These are phyloP conservation scores for Tylopilus balloui DNA, from an alignment of 768 basidiomycete genomes.

Conservation along the genomic window DNA sequence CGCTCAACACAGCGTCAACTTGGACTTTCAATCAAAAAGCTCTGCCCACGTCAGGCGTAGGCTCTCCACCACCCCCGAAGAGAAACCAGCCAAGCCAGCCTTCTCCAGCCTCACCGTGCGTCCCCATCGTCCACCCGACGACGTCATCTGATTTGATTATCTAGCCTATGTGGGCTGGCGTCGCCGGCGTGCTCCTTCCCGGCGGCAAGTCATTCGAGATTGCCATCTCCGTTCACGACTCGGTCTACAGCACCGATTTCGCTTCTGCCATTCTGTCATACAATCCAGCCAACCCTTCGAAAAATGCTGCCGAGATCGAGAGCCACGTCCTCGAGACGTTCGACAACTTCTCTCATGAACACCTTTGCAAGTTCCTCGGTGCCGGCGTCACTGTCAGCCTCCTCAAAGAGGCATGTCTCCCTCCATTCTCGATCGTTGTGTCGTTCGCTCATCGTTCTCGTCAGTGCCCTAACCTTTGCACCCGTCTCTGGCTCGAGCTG, in stretches of 20 bases:
- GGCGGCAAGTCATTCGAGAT: constrained; percentile 62
- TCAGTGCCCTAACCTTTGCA: constrained; percentile 77
- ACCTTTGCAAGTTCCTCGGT: constrained; percentile 83
- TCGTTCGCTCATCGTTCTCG: constrained; percentile 21
- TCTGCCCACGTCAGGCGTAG: constrained; percentile 62
- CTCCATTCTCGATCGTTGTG: constrained; percentile 4
- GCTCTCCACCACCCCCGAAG: constrained; percentile 50
- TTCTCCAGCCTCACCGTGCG: constrained; percentile 67
- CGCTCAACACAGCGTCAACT: constrained; percentile 27
- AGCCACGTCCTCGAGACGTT: constrained; percentile 58
- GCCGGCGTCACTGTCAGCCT: constrained; percentile 71
- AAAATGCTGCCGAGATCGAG: constrained; percentile 60
- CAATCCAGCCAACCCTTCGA: constrained; percentile 45
- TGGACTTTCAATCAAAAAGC: constrained; percentile 58
- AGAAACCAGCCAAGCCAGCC: constrained; percentile 50
- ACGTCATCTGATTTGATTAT: constrained; percentile 16
- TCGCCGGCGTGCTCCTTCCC: constrained; percentile 59
- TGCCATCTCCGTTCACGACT: constrained; percentile 78
- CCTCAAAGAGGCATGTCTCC: constrained; percentile 54
- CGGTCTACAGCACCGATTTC: constrained; percentile 80
- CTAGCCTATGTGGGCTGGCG: constrained; percentile 87
- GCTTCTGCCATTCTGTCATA: constrained; percentile 54
- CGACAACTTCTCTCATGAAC: constrained; percentile 67
- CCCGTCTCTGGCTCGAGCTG: constrained; percentile 75
- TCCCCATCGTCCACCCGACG: constrained; percentile 4